Conservation (phyloP, 495 filamentous ascomycete genomes). For the Podospora comata region DNA sequence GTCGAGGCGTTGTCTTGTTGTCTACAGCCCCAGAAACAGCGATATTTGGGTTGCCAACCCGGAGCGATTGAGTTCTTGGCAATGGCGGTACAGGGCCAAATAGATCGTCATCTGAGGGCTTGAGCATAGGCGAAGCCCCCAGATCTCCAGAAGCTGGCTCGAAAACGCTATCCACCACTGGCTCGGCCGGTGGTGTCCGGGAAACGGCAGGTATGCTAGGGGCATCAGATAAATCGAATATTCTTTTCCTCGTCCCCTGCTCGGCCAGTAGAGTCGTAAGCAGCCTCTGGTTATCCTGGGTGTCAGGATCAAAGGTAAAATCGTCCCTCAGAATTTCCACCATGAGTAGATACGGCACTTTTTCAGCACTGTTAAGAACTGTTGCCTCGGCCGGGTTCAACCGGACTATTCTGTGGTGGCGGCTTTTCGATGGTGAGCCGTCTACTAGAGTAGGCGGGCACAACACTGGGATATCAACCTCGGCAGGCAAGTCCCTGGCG, state of each 20-base stretch:
- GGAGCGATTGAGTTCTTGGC: constrained; percentile 37
- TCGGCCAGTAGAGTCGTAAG: constrained; percentile 59
- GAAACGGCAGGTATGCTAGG: constrained; percentile 33
- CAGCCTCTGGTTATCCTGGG: constrained; percentile 59
- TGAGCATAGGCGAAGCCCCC: constrained; percentile 62
- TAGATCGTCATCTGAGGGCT: constrained; percentile 46
- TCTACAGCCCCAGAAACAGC: constrained; percentile 49
- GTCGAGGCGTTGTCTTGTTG: constrained; percentile 55
- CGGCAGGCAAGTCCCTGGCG: constrained; percentile 67
- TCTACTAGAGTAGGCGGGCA: constrained; percentile 65
- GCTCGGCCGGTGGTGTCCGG: constrained; percentile 32
- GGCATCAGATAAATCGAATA: constrained; percentile 61
- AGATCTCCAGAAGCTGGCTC: constrained; percentile 70
- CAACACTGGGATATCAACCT: constrained; percentile 73
- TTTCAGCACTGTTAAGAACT: constrained; percentile 74
- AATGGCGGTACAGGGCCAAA: constrained; percentile 19
- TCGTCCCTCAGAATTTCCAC: constrained; percentile 70
- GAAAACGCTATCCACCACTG: constrained; percentile 67
- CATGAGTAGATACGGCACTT: constrained; percentile 74
- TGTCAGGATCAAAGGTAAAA: constrained; percentile 69
- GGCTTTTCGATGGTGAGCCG: constrained; percentile 59
- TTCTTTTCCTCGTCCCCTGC: constrained; percentile 57
- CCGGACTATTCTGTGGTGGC: constrained; percentile 70
- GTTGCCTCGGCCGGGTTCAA: constrained; percentile 75
- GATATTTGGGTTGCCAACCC: constrained; percentile 54